These are phyloP conservation scores for Peronosclerospora sorghi DNA, from an alignment of 352 stramenopile species.

Conservation along the genomic window DNA sequence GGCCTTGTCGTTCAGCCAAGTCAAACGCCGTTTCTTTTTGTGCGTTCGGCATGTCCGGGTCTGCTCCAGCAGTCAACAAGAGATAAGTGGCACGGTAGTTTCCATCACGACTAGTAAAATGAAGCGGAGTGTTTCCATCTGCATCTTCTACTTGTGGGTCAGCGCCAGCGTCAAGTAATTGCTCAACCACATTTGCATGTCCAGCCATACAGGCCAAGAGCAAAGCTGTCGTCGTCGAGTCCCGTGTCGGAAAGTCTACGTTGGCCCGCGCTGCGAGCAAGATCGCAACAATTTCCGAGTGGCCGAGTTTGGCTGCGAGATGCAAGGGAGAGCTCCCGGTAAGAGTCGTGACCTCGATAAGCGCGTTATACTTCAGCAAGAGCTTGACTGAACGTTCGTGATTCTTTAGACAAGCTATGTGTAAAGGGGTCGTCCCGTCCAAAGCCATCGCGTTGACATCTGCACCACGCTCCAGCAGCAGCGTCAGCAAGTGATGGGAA, in stretches of 20 bases:
- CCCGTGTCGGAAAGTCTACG: constrained; percentile 32
- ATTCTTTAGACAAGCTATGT: constrained; percentile 52
- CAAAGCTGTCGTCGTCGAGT: constrained; percentile 47
- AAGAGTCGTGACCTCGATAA: constrained; percentile 23
- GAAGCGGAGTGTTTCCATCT: constrained; percentile 72
- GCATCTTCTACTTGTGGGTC: constrained; percentile 68
- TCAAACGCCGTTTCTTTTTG: constrained; percentile 74
- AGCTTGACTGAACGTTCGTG: constrained; percentile 40
- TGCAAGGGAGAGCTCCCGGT: constrained; percentile 55
- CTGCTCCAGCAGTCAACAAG: constrained; percentile 67
- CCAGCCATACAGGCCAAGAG: constrained; percentile 55
- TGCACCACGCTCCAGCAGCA: constrained; percentile 62
- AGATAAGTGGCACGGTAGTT: constrained; percentile 74
- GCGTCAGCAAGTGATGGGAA: constrained; percentile 45
- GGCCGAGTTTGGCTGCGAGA: constrained; percentile 43
- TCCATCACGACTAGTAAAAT: constrained; percentile 61
- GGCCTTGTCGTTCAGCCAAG: constrained; percentile 48
- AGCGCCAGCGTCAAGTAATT: constrained; percentile 57
- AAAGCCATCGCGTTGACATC: constrained; percentile 38
- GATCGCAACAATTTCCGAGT: constrained; percentile 30
- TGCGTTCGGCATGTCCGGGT: constrained; percentile 78
- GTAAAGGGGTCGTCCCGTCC: constrained; percentile 45
- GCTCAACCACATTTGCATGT: constrained; percentile 50
- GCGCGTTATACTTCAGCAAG: constrained; percentile 49
- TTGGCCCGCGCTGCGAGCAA: constrained; percentile 34